Evolutionary conservation across 139 green algal species (phyloP).

Genomic region (Closterium sp.): DNA sequence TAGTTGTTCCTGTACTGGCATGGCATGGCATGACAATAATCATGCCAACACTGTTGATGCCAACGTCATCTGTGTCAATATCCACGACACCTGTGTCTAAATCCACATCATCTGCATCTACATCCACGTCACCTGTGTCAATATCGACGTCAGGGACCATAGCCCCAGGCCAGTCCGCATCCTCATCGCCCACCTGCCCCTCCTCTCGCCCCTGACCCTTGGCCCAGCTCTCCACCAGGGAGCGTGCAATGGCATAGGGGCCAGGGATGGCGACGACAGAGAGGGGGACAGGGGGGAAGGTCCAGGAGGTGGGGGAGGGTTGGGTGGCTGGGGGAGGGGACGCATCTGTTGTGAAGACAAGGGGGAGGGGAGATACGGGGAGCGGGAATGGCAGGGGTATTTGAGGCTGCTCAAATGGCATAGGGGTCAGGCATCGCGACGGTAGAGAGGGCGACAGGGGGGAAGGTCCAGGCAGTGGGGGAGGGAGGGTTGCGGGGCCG

Average conservation of each 20-base stretch:
- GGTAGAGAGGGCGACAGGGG: too few species aligned
- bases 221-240: neutral
- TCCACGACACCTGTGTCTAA: neutral
- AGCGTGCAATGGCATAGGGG: neutral
- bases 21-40: too few species aligned
- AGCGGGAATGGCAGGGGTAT: too few species aligned
- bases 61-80: neutral
- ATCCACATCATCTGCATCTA: too few species aligned
- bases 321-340: neutral
- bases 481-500: too few species aligned
- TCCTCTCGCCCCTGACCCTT: neutral
- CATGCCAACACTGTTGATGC: too few species aligned
- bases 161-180: neutral
- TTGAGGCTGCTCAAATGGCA: too few species aligned
- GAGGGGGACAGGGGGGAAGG: neutral
- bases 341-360: neutral
- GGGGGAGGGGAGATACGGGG: neutral
- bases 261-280: neutral
- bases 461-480: too few species aligned
- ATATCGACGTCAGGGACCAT: neutral
- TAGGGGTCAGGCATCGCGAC: too few species aligned
- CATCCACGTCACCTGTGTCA: neutral
- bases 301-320: neutral
- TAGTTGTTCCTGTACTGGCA: too few species aligned
- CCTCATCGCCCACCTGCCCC: too few species aligned